phyloP scores from a whole-genome alignment of 768 basidiomycete species.

The Sarcodon sp. region DNA sequence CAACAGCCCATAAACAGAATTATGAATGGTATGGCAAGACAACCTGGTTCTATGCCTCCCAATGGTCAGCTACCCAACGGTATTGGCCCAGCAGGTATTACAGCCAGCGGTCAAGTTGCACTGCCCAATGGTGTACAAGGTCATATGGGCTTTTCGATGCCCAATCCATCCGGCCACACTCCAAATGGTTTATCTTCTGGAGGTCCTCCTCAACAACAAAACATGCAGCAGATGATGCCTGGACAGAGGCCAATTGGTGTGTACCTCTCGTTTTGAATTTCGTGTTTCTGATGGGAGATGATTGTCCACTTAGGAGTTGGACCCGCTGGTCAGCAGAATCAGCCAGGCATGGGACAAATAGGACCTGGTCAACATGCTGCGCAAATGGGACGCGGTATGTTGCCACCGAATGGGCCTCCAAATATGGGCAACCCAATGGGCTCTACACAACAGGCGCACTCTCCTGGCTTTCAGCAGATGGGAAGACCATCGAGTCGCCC shows the following conservation, averaged over 20 bases:
- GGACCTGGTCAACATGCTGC: slow-evolving; percentile 40
- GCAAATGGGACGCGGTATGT: slow-evolving; percentile 29
- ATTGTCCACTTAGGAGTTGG: slow-evolving; percentile 35
- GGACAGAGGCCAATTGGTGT: slow-evolving; percentile 18
- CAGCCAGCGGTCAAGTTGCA: slow-evolving; percentile 1
- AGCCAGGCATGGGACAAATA: slow-evolving; percentile 29
- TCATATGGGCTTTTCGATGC: not conserved
- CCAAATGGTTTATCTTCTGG: not conserved
- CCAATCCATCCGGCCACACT: not conserved
- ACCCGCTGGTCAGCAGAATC: slow-evolving; percentile 18
- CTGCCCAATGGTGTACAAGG: slow-evolving; percentile 34
- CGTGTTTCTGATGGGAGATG: slow-evolving; percentile 42
- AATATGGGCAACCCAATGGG: slow-evolving; percentile 22
- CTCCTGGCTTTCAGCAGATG: slow-evolving; percentile 27
- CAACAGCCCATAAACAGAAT: slow-evolving; percentile 6
- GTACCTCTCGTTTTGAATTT: not conserved
- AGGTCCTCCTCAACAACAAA: slow-evolving; percentile 14
- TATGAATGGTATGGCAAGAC: slow-evolving; percentile 22
- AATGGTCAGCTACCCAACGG: slow-evolving; percentile 17
- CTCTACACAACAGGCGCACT: slow-evolving; percentile 23
- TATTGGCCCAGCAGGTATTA: slow-evolving; percentile 12
- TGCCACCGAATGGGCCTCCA: slow-evolving; percentile 31
- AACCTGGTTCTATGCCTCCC: slow-evolving; percentile 7
- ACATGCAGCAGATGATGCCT: slow-evolving; percentile 19
- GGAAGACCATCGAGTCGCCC: slow-evolving; percentile 52